phyloP scores from a whole-genome alignment of 768 basidiomycete genomes.

The Filobasidium floriforme region DNA sequence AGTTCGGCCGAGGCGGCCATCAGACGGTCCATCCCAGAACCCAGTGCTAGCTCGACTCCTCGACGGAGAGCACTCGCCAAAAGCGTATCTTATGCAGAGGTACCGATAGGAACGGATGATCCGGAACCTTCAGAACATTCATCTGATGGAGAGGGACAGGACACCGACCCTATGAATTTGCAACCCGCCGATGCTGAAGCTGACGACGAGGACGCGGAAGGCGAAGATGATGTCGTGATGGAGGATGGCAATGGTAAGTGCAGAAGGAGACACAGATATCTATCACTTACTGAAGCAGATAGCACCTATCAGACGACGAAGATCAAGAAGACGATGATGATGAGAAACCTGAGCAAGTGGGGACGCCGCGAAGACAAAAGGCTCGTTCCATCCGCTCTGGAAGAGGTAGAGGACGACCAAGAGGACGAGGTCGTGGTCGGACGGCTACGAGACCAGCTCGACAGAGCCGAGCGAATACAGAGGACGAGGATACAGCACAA shows the following conservation, averaged over 20 bases:
- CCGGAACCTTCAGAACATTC: neutral
- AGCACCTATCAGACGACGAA: neutral
- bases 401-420: neutral
- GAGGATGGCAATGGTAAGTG: conserved; percentile 2
- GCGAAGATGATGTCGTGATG: conserved; percentile 10
- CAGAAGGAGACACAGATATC: neutral
- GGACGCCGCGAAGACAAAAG: neutral
- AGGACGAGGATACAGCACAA: neutral
- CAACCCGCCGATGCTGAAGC: neutral
- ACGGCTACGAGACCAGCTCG: neutral
- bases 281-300: neutral
- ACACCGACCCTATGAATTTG: no score
- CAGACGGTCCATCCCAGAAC: conserved; percentile 4
- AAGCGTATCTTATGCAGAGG: conserved; percentile 15
- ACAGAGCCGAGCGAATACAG: neutral
- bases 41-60: neutral
- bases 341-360: neutral
- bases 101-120: conserved; percentile 16
- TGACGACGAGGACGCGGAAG: neutral
- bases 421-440: conserved; percentile 8
- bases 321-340: neutral
- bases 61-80: conserved; percentile 8
- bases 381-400: neutral
- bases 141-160: neutral
- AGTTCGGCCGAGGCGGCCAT: conserved; percentile 13